Conservation (phyloP, 345 rosid genomes). For the Melaleuca quinquenervia region DNA sequence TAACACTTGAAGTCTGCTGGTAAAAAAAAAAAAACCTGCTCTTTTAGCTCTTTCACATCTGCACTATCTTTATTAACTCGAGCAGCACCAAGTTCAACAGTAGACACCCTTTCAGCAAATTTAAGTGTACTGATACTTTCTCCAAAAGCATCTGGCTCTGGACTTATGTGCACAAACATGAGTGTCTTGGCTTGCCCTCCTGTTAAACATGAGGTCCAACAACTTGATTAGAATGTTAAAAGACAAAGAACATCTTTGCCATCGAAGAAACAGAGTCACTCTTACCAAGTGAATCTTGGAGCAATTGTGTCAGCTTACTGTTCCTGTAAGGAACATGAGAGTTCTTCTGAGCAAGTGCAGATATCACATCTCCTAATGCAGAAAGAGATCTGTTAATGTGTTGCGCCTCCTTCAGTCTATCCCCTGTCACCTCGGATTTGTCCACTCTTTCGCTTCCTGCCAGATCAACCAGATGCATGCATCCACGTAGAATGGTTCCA, state of each 20-base stretch:
- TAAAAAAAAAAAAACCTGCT: slow-evolving; percentile 34
- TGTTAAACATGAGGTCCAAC: slow-evolving; percentile 14
- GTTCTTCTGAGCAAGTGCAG: slow-evolving; percentile 80
- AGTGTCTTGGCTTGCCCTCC: slow-evolving; percentile 98
- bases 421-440: slow-evolving; percentile 91
- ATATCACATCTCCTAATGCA: slow-evolving; percentile 88
- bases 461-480: slow-evolving; percentile 94
- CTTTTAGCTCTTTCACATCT: slow-evolving; percentile 86
- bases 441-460: slow-evolving; percentile 98
- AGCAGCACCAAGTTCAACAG: slow-evolving; percentile 94
- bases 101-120: slow-evolving; percentile 93
- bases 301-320: slow-evolving; percentile 92
- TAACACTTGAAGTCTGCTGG: background rate
- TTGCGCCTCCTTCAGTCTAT: slow-evolving; percentile 83
- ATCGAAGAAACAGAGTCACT: background rate
- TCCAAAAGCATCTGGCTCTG: slow-evolving; percentile 71
- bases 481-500: slow-evolving; percentile 57
- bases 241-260: background rate
- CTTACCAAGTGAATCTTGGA: slow-evolving; percentile 87
- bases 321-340: slow-evolving; percentile 88
- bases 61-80: slow-evolving; percentile 67
- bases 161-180: slow-evolving; percentile 92
- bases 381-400: slow-evolving; percentile 89
- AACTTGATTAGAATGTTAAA: background rate
- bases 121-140: slow-evolving; percentile 92